Conservation (phyloP, 192 early-diverging fungal genomes). For the Backusella westeae region DNA sequence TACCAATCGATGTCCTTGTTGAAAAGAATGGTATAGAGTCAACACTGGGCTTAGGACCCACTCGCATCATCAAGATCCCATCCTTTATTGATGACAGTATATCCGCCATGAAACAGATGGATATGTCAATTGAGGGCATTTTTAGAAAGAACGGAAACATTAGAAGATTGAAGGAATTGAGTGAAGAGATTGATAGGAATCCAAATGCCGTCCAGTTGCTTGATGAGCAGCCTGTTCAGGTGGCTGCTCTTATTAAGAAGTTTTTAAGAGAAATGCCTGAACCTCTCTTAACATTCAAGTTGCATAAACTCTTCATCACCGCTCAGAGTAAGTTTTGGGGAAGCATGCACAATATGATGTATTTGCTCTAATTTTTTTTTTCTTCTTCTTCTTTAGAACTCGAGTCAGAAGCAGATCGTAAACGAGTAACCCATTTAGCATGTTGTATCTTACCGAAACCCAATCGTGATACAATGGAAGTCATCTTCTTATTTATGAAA, state of each 20-base stretch:
- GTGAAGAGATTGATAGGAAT: conserved; percentile 85
- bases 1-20: conserved; percentile 80
- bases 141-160: conserved; percentile 99
- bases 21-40: conserved; percentile 86
- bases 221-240: conserved; percentile 81
- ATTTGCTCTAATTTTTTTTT: no score
- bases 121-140: conserved; percentile 90
- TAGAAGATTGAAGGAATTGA: conserved; percentile 82
- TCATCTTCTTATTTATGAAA: conserved; percentile 83
- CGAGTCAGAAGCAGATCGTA: conserved; percentile 51
- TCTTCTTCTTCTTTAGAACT: conserved; percentile 38
- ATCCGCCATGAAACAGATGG: conserved; percentile 70
- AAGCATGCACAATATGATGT: background rate
- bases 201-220: conserved; percentile 69
- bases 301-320: conserved; percentile 84
- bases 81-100: conserved; percentile 84
- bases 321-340: conserved; percentile 58
- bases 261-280: conserved; percentile 98
- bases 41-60: conserved; percentile 61
- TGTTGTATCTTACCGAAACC: conserved; percentile 85
- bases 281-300: conserved; percentile 87
- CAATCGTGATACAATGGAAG: conserved; percentile 94
- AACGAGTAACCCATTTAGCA: conserved; percentile 75
- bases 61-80: conserved; percentile 76
- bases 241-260: conserved; percentile 95